A percentile compares a stretch with the other conserved stretches of the same genome.
These are phyloP conservation scores for Aspergillus sp. DNA, from an alignment of 2,329 filamentous ascomycete genomes.

Conservation along the genomic window DNA sequence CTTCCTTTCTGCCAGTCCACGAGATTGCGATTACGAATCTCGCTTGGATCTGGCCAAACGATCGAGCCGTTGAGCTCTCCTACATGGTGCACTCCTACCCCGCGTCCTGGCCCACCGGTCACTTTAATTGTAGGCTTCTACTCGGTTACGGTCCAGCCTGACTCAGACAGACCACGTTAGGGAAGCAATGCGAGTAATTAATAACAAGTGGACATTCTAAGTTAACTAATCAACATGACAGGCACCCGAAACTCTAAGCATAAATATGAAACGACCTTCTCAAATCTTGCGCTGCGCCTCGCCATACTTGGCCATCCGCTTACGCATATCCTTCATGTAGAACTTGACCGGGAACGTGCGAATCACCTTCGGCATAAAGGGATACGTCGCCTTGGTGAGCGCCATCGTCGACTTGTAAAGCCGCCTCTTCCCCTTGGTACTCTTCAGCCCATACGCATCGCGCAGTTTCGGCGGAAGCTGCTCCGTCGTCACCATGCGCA, in stretches of 20 bases:
- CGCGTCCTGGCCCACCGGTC: too few relatives aligned
- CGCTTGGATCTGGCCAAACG: too few relatives aligned
- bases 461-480: slow-evolving; percentile 34
- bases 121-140: too few relatives aligned
- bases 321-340: slow-evolving; percentile 31
- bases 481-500: slow-evolving; percentile 33
- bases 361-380: slow-evolving; percentile 30
- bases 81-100: too few relatives aligned
- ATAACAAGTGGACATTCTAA: not conserved
- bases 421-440: slow-evolving; percentile 24
- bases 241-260: not conserved
- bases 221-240: not conserved
- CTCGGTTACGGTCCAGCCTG: too few relatives aligned
- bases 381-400: slow-evolving; percentile 33
- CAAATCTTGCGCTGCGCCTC: slow-evolving; percentile 7
- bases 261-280: too few relatives aligned
- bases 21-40: too few relatives aligned
- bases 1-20: too few relatives aligned
- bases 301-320: slow-evolving; percentile 11
- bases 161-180: not conserved
- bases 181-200: not conserved
- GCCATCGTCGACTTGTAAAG: slow-evolving; percentile 34
- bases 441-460: slow-evolving; percentile 35
- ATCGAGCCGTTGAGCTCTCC: too few relatives aligned
- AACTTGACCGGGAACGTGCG: slow-evolving; percentile 32